Conservation (phyloP, 306 rosid species). For the Sesbania bispinosa region DNA sequence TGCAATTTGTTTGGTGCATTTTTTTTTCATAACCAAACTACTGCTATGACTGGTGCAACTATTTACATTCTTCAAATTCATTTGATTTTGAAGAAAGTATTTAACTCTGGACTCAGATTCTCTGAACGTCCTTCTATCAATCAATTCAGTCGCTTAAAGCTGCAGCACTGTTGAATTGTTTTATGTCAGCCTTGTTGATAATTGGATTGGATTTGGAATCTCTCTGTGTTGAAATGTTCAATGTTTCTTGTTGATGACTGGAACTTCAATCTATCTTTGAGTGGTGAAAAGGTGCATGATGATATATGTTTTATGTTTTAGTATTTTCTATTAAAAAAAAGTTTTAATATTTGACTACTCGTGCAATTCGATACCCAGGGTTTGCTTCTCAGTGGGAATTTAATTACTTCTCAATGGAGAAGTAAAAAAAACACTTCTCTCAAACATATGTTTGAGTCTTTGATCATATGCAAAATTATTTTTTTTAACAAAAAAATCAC, state of each 20-base stretch:
- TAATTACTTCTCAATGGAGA: too few relatives aligned
- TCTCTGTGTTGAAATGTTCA: background rate
- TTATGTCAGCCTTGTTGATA: background rate
- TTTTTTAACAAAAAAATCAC: too few relatives aligned
- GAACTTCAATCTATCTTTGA: background rate
- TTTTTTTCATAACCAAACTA: slow-evolving; percentile 32
- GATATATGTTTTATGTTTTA: background rate
- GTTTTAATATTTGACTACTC: background rate
- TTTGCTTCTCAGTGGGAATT: too few relatives aligned
- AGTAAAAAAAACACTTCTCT: too few relatives aligned
- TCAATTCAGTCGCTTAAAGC: slow-evolving; percentile 21
- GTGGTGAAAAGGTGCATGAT: background rate
- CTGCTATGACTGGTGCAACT: slow-evolving; percentile 29
- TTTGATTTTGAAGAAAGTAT: slow-evolving; percentile 52
- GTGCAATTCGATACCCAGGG: background rate
- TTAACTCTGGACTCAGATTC: background rate
- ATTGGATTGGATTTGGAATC: background rate
- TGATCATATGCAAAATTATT: too few relatives aligned
- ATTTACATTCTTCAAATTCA: slow-evolving; percentile 50
- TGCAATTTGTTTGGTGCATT: too few relatives aligned
- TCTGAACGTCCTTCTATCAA: background rate
- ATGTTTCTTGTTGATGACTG: background rate
- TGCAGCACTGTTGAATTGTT: slow-evolving; percentile 6
- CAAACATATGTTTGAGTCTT: too few relatives aligned
- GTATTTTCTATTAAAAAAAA: background rate